Evolutionary conservation across 1,284 basidiomycete genomes (phyloP).

Genomic region (Coniferiporia weirii): DNA sequence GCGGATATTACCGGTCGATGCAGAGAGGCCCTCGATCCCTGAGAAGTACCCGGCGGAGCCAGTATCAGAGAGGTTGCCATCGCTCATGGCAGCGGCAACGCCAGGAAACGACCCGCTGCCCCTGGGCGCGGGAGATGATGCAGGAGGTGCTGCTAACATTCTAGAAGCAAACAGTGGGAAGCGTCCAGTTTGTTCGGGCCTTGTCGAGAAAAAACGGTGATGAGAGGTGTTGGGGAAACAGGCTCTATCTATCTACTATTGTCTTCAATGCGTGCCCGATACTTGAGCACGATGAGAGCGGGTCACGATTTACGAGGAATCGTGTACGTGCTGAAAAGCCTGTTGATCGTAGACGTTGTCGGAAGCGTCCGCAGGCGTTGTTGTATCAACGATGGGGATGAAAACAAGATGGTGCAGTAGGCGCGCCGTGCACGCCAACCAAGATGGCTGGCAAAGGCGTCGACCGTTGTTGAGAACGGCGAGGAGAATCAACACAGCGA

Average conservation of each 20-base stretch:
- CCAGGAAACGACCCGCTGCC: not conserved
- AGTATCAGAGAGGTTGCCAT: not conserved
- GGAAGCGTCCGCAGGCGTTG: not conserved
- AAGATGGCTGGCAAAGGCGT: not conserved
- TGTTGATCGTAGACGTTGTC: not conserved
- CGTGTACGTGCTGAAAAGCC: not conserved
- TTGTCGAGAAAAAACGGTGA: not conserved
- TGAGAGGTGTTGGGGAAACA: not conserved
- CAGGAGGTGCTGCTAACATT: constrained; percentile 1
- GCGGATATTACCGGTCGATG: not conserved
- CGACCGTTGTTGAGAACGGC: not conserved
- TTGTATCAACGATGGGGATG: not conserved
- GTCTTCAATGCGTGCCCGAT: not conserved
- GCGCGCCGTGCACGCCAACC: not conserved
- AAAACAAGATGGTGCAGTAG: not conserved
- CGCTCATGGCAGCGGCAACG: not conserved
- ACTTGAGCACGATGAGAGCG: not conserved
- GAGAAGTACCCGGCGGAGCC: not conserved
- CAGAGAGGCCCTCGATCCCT: not conserved
- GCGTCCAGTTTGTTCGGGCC: not conserved
- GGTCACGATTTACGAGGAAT: not conserved
- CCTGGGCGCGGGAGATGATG: not conserved
- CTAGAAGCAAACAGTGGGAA: not conserved
- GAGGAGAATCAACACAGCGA: not conserved
- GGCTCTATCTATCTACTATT: not conserved